Evolutionary conservation across 257 asterid genomes (phyloP), one percentile per base, ranked within the genome.

Genomic region (Cynanchum wilfordii): DNA sequence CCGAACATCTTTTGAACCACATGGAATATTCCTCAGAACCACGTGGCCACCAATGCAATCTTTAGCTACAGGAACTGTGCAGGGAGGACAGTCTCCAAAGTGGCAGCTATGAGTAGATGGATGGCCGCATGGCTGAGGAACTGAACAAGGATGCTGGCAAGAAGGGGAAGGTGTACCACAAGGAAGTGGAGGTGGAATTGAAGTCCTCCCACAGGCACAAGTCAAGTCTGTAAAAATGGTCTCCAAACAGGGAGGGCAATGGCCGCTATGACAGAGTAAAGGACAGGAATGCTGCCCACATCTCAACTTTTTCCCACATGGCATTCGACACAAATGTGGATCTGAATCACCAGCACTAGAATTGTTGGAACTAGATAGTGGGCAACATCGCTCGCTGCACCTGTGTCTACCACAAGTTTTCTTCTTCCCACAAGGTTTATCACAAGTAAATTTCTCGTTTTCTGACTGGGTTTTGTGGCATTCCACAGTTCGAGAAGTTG

Each of bases 31-130:
- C 70, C 97, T 82, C 73, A 92, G 89, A 57, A 89, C 85, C 25
- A 92, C 98, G 51, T 95, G 98, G 44, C 99, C 98, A 50, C 99
- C 96, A n/a, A 86, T 87, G 62, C 99, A 92, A 73, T 92, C 96
- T 84, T 95, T 95, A 27, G 97, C 86, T 10, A 90, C 77, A 50
- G 97, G 99, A 78, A 87, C 80, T 17, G 97, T 84, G 82, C 99
- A 95, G 1, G 99, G 98, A 2, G 96, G 89, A 79, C 99, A 95
- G 69, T 90, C 97, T 59, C 99, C 98, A 69, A 95, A 90, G 77
- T 95, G 98, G 82, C 99, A 95, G 87, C 92, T 92, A 81, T 95
- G 99, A 70, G 99, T 84, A 66, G 98, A 83, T 58, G 92, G 86
- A 81, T 95, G 99, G 38, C 99, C 98, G 69, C 99, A 95, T 25